Base-by-base conservation (phyloP, 1,139 yeast genomes). In the Tardiomyces depauwii region DNA sequence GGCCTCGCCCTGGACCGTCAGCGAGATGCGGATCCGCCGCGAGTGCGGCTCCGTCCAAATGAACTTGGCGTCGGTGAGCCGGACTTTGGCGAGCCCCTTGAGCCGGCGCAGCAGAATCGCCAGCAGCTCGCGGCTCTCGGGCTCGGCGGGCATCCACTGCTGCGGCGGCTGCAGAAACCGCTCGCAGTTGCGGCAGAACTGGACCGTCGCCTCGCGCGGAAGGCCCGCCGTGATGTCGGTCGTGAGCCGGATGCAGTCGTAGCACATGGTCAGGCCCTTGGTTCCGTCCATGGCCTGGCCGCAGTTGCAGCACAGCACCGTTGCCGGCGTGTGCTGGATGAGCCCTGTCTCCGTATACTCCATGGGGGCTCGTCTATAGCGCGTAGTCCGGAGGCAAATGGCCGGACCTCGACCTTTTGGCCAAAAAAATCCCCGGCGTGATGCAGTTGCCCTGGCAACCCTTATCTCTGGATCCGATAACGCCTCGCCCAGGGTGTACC, bases 11-110 rank as follows among this genome's bases (percentile, higher is more conserved):
- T 91, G 97, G 25, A 91, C 95, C 0, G 96, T 86, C 47, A 93
- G 68, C 60, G 88, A 88, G 53, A 93, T 78, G 64, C 89, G 79
- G 51, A 91, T 79, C 71, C 98, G 81, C 65, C 98, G 78, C 32
- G 97, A 88, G 66, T 93, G 99, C 2, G 99, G 98, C 68, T 93
- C 99, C 1, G 98, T 93, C 99, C 99, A 93, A 51, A 93, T 78
- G 59, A 88, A 93, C 13, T 91, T 77, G 2, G 98, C 98, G 68
- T 93, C 98, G 3, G 39, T 80, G 51, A 89, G 72, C 55, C 98
- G 74, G 44, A 89, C 93, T 59, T 87, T 88, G 53, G 78, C 82
- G 55, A 93, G 73, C 46, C 98, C 98, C 58, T 83, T 86, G 55
- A 93, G 73, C 63, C 93, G 77, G 65, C 93, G 79, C 56, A 91